These are phyloP conservation scores for Durotheca rogersii DNA, from an alignment of 495 filamentous ascomycete genomes.

Conservation along the genomic window DNA sequence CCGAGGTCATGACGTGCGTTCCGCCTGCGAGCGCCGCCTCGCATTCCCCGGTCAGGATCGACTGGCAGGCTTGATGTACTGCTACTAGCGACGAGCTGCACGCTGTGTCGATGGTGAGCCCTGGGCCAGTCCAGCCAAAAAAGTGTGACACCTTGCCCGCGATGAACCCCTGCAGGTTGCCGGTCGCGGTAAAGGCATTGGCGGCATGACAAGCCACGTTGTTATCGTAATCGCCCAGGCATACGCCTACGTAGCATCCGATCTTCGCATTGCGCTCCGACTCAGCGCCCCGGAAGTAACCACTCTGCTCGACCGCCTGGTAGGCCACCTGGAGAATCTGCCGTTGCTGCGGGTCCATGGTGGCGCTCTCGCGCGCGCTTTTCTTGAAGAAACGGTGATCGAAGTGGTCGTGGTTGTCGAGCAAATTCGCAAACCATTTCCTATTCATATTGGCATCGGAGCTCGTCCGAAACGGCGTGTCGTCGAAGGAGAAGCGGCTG, in stretches of 20 bases:
- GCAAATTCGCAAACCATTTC: conserved; percentile 42
- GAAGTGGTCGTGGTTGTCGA: conserved; percentile 31
- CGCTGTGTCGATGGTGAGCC: conserved; percentile 52
- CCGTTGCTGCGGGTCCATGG: conserved; percentile 49
- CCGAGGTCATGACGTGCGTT: conserved; percentile 2
- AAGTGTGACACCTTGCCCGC: conserved; percentile 36
- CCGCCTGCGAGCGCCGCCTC: conserved; percentile 39
- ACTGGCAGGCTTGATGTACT: conserved; percentile 41
- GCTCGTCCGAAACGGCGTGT: conserved; percentile 36
- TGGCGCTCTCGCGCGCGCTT: conserved; percentile 40
- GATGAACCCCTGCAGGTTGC: conserved; percentile 11
- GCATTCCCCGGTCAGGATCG: conserved; percentile 39
- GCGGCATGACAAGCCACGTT: conserved; percentile 19
- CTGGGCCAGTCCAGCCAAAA: conserved; percentile 51
- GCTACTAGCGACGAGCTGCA: conserved; percentile 50
- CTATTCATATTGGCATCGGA: conserved; percentile 29
- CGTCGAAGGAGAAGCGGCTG: conserved; percentile 38
- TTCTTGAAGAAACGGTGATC: conserved; percentile 55
- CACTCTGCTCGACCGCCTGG: conserved; percentile 46
- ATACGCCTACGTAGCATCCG: conserved; percentile 28
- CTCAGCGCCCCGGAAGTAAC: conserved; percentile 2
- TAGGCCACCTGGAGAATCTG: conserved; percentile 47
- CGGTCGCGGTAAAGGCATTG: conserved; percentile 12
- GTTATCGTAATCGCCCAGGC: conserved; percentile 15
- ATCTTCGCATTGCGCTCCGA: not conserved